These are phyloP conservation scores for Xerocomus brunneocitrinus DNA, from an alignment of 768 basidiomycete species.

Conservation along the genomic window DNA sequence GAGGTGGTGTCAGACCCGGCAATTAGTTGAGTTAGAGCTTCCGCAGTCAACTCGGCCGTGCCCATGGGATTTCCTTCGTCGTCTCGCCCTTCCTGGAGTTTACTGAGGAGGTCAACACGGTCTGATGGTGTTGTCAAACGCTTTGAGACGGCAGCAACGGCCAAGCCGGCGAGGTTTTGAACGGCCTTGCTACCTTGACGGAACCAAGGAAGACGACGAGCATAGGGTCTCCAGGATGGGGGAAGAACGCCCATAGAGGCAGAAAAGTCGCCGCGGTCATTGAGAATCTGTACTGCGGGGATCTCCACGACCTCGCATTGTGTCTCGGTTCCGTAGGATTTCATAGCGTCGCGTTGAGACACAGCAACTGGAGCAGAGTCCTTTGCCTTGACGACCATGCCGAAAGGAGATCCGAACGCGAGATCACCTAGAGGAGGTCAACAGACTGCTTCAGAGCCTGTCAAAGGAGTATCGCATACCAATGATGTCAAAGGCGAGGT, in stretches of 20 bases:
- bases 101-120: conserved; percentile 75
- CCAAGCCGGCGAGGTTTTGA: conserved; percentile 70
- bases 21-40: conserved; percentile 81
- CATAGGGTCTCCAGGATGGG: conserved; percentile 62
- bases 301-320: conserved; percentile 51
- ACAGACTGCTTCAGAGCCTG: not conserved
- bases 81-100: conserved; percentile 75
- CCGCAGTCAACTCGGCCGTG: conserved; percentile 79
- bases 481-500: conserved; percentile 72
- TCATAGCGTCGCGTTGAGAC: conserved; percentile 50
- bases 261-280: conserved; percentile 83
- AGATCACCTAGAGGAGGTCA: conserved; percentile 46
- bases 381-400: conserved; percentile 73
- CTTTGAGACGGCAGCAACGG: conserved; percentile 74
- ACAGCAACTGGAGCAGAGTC: conserved; percentile 70
- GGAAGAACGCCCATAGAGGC: conserved; percentile 81
- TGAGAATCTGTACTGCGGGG: conserved; percentile 81
- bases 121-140: conserved; percentile 67
- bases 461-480: conserved; percentile 32
- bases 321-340: conserved; percentile 46
- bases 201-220: conserved; percentile 72
- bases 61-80: conserved; percentile 77
- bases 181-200: conserved; percentile 61
- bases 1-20: conserved; percentile 92
- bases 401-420: conserved; percentile 84